These are phyloP conservation scores for Hordeum pubiflorum DNA, from an alignment of 202 grass and related monocot species.

Conservation along the genomic window DNA sequence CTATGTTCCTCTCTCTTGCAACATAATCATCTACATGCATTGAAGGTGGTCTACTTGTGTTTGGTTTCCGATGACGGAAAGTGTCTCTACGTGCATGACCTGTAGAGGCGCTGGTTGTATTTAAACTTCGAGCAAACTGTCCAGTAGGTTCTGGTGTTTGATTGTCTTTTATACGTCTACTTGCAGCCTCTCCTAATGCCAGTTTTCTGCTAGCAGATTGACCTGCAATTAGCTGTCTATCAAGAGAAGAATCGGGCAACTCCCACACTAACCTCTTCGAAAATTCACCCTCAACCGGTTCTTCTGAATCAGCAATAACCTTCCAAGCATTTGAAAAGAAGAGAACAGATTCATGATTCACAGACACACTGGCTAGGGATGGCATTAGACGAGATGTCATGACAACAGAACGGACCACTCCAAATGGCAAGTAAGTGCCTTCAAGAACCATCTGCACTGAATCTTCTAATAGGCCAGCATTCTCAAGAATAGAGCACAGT, in stretches of 20 bases:
- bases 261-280: conserved; percentile 79
- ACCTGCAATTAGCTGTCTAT: conserved; percentile 39
- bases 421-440: conserved; percentile 31
- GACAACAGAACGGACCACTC: conserved; percentile 43
- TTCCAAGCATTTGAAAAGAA: conserved; percentile 77
- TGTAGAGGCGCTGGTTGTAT: conserved; percentile 41
- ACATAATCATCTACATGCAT: conserved; percentile 99
- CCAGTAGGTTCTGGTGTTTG: conserved; percentile 54
- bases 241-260: conserved; percentile 84
- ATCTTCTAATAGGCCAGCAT: conserved; percentile 25
- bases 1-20: conserved; percentile 95
- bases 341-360: conserved; percentile 39
- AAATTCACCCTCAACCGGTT: conserved; percentile 43
- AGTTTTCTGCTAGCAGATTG: conserved; percentile 70
- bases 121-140: conserved; percentile 57
- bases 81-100: conserved; percentile 88
- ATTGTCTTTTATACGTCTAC: conserved; percentile 59
- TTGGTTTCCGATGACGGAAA: conserved; percentile 92
- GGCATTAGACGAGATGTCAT: conserved; percentile 70
- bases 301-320: conserved; percentile 47
- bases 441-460: conserved; percentile 36
- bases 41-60: conserved; percentile 94
- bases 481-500: conserved; percentile 48
- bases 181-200: conserved; percentile 42
- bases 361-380: conserved; percentile 26